A percentile compares a stretch with the other conserved stretches of the same genome.
phyloP scores from a whole-genome alignment of 2,329 filamentous ascomycete species.

The Fusarium brachygibbosum region DNA sequence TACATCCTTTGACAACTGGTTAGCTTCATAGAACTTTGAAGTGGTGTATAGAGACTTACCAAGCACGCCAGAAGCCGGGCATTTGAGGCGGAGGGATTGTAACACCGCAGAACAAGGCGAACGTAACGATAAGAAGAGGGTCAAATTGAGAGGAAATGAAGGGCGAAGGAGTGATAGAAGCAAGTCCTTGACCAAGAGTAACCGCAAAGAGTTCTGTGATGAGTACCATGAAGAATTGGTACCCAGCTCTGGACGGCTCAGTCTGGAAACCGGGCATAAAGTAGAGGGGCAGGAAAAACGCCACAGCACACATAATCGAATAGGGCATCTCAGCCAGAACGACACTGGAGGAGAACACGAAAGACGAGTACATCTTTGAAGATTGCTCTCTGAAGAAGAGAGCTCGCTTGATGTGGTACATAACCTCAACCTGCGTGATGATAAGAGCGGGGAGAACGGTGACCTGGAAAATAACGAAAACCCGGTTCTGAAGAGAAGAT shows the following conservation, averaged over 20 bases:
- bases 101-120: conserved; percentile 89
- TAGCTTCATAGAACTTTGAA: too few species aligned
- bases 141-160: conserved; percentile 86
- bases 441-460: conserved; percentile 87
- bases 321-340: conserved; percentile 89
- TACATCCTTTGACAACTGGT: conserved; percentile 64
- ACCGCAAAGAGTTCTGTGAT: conserved; percentile 88
- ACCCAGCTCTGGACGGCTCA: conserved; percentile 76
- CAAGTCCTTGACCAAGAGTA: conserved; percentile 81
- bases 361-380: conserved; percentile 86
- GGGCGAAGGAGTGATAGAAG: conserved; percentile 81
- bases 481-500: conserved; percentile 82
- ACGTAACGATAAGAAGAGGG: conserved; percentile 85
- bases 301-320: conserved; percentile 81
- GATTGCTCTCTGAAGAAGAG: conserved; percentile 90
- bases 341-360: conserved; percentile 82
- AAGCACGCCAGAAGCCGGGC: conserved; percentile 80
- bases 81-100: conserved; percentile 83
- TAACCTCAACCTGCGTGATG: conserved; percentile 83
- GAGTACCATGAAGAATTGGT: conserved; percentile 88
- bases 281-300: conserved; percentile 87
- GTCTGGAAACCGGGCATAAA: conserved; percentile 82
- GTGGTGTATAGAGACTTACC: conserved; percentile 46
- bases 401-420: conserved; percentile 83
- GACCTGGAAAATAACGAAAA: conserved; percentile 93